Evolutionary conservation across 768 basidiomycete species (phyloP).

Genomic region (Suillus cothurnatus): DNA sequence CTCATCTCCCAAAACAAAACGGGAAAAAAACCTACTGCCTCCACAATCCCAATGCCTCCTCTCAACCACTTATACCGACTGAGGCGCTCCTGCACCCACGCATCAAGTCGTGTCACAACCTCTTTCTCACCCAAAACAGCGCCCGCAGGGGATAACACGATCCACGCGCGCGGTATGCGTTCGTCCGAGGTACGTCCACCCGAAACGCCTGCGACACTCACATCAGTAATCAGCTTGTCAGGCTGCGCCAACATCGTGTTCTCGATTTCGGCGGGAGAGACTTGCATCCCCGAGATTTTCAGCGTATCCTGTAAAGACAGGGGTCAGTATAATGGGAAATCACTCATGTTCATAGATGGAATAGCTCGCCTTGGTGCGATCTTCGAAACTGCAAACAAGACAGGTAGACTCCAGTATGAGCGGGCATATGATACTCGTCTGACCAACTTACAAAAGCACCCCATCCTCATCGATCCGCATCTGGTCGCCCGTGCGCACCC

Average conservation of each 20-base stretch:
- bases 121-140: conserved; percentile 42
- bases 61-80: conserved; percentile 73
- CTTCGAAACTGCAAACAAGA: conserved; percentile 51
- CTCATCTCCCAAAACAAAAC: conserved; percentile 2
- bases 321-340: background rate
- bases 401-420: background rate
- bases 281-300: conserved; percentile 72
- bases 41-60: conserved; percentile 64
- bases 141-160: conserved; percentile 60
- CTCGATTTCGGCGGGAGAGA: conserved; percentile 74
- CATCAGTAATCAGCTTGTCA: conserved; percentile 57
- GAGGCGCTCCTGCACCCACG: conserved; percentile 58
- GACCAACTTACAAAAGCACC: conserved; percentile 55
- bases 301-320: conserved; percentile 55
- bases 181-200: conserved; percentile 67
- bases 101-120: conserved; percentile 49
- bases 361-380: conserved; percentile 59
- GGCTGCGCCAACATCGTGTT: conserved; percentile 60
- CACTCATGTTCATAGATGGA: conserved; percentile 11
- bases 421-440: background rate
- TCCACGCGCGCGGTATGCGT: conserved; percentile 70
- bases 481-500: conserved; percentile 68
- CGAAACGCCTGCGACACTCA: conserved; percentile 67
- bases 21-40: conserved; percentile 43
- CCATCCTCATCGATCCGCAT: conserved; percentile 56